phyloP scores from a whole-genome alignment of 2,329 filamentous ascomycete genomes.

The Beauveria australis region DNA sequence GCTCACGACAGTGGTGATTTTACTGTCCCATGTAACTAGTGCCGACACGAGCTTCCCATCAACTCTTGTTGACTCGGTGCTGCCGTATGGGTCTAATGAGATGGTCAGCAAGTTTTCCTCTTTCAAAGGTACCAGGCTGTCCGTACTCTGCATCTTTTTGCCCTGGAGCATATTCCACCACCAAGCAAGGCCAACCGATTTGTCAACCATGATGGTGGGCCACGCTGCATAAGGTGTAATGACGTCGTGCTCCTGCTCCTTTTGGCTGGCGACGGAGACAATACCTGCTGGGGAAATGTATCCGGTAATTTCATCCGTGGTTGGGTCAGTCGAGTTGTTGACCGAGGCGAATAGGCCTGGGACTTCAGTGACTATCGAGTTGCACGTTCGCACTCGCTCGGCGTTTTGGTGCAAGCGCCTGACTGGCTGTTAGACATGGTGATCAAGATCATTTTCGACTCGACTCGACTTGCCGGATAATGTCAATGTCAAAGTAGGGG shows the following conservation, averaged over 20 bases:
- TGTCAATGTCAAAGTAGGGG: slow-evolving; percentile 33
- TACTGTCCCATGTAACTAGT: slow-evolving; percentile 36
- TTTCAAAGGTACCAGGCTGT: not conserved
- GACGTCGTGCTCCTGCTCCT: slow-evolving; percentile 31
- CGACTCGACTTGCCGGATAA: slow-evolving; percentile 23
- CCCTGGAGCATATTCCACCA: slow-evolving; percentile 33
- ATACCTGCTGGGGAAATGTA: slow-evolving; percentile 35
- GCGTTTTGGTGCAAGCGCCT: slow-evolving; percentile 31
- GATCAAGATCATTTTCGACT: too few relatives aligned
- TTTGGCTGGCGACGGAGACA: slow-evolving; percentile 30
- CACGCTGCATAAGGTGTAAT: slow-evolving; percentile 33
- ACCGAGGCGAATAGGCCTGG: slow-evolving; percentile 34
- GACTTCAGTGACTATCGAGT: slow-evolving; percentile 27
- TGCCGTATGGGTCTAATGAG: slow-evolving; percentile 28
- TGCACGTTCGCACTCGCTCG: slow-evolving; percentile 33
- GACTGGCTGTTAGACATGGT: not conserved
- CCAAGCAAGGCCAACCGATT: slow-evolving; percentile 31
- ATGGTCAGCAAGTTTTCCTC: not conserved
- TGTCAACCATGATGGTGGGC: slow-evolving; percentile 29
- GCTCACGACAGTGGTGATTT: slow-evolving; percentile 31
- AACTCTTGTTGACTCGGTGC: slow-evolving; percentile 31
- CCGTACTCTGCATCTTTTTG: slow-evolving; percentile 36
- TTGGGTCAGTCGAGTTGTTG: slow-evolving; percentile 32
- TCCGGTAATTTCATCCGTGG: slow-evolving; percentile 27
- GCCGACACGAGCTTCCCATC: slow-evolving; percentile 31